phyloP scores from a whole-genome alignment of 345 rosid species.

The Cardamine chenopodiifolia region DNA sequence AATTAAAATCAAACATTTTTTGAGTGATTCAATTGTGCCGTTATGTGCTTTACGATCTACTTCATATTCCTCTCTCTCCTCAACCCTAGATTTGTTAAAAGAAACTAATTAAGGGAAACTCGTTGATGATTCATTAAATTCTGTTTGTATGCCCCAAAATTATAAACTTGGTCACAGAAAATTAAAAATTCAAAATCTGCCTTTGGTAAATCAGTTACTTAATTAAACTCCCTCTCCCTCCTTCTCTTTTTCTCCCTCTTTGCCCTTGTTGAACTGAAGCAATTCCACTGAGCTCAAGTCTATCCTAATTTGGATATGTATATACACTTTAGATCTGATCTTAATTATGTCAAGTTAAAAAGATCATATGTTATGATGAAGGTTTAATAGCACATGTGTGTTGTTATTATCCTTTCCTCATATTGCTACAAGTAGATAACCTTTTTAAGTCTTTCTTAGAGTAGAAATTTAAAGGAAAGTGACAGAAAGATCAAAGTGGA shows the following conservation, averaged over 20 bases:
- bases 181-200: neutral
- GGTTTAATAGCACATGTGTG: slow-evolving; percentile 6
- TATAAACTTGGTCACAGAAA: slow-evolving; percentile 15
- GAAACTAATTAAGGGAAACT: neutral
- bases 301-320: slow-evolving; percentile 3
- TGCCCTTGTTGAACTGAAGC: slow-evolving; percentile 6
- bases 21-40: slow-evolving; percentile 2
- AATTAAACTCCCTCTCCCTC: neutral
- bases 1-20: neutral
- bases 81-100: slow-evolving; percentile 8
- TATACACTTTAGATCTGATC: slow-evolving; percentile 28
- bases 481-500: slow-evolving; percentile 18
- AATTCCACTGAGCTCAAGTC: slow-evolving; percentile 16
- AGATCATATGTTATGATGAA: slow-evolving; percentile 6
- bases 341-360: slow-evolving; percentile 33
- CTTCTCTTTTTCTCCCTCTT: neutral
- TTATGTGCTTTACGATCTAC: slow-evolving; percentile 15
- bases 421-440: slow-evolving; percentile 19
- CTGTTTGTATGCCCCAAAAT: slow-evolving; percentile 4
- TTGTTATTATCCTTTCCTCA: slow-evolving; percentile 4
- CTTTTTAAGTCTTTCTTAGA: slow-evolving; percentile 9
- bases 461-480: slow-evolving; percentile 18
- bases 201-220: slow-evolving; percentile 1
- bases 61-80: slow-evolving; percentile 8
- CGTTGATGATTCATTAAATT: slow-evolving; percentile 2